phyloP scores from a whole-genome alignment of 108 stramenopile genomes.

The Skeletonema marinoi region DNA sequence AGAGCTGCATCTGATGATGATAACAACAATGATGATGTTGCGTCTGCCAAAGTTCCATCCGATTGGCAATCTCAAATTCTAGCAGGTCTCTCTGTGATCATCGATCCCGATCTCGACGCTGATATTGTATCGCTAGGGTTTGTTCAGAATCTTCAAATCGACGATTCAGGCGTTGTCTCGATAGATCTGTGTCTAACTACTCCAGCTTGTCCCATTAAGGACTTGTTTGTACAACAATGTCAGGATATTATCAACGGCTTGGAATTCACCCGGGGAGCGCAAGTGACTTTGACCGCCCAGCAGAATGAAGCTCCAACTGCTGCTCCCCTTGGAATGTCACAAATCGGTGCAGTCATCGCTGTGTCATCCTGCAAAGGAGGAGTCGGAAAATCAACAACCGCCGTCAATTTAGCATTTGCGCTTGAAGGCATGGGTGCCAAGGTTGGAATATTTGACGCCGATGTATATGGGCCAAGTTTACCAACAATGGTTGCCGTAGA shows the following conservation, averaged over 20 bases:
- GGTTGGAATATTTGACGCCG: constrained; percentile 97
- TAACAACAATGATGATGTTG: neutral
- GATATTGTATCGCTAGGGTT: constrained; percentile 85
- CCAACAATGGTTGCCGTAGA: constrained; percentile 86
- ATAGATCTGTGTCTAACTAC: constrained; percentile 81
- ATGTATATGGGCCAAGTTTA: constrained; percentile 94
- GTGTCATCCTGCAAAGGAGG: constrained; percentile 93
- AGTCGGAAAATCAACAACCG: constrained; percentile 97
- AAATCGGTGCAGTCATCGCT: constrained; percentile 78
- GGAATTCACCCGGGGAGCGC: constrained; percentile 50
- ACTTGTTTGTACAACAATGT: constrained; percentile 63
- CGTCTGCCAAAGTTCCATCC: constrained; percentile 37
- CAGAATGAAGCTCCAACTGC: constrained; percentile 50
- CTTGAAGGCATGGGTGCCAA: constrained; percentile 74
- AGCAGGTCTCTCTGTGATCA: constrained; percentile 55
- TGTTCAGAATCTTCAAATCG: constrained; percentile 65
- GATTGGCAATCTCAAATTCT: constrained; percentile 80
- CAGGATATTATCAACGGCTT: constrained; percentile 59
- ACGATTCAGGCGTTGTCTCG: constrained; percentile 52
- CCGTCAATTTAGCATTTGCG: constrained; percentile 94
- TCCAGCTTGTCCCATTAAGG: constrained; percentile 81
- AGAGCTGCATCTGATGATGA: neutral
- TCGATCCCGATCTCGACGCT: constrained; percentile 77
- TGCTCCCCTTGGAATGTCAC: constrained; percentile 65
- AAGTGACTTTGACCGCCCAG: constrained; percentile 72